Evolutionary conservation across 208 protist species (phyloP).

Genomic region (Vickermania ingenoplastis): DNA sequence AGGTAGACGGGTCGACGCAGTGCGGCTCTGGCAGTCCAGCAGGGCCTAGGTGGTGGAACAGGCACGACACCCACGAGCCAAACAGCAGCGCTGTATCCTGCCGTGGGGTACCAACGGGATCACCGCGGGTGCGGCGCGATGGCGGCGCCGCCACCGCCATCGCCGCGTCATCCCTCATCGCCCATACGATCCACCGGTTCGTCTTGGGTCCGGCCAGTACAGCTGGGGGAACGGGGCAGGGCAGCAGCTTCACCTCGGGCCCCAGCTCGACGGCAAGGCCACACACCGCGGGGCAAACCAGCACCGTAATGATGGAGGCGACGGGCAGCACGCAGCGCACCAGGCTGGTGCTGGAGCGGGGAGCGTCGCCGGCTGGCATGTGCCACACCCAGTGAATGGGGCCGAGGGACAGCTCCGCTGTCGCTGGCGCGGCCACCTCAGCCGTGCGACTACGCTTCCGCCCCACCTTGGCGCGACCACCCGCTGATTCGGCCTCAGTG

Average conservation of each 20-base stretch:
- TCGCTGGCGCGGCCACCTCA: neutral
- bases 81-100: conserved; percentile 12
- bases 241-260: conserved; percentile 1
- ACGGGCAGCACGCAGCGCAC: conserved; percentile 37
- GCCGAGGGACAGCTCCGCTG: conserved; percentile 29
- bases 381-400: conserved; percentile 54
- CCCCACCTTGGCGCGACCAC: neutral
- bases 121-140: neutral
- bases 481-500: neutral
- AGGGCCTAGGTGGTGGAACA: conserved; percentile 21
- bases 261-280: conserved; percentile 49
- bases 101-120: neutral
- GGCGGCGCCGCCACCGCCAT: neutral
- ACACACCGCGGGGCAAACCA: conserved; percentile 35
- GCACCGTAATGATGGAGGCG: conserved; percentile 30
- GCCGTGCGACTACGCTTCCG: neutral
- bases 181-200: conserved; percentile 1
- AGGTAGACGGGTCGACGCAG: conserved; percentile 31
- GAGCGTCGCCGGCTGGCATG: conserved; percentile 26
- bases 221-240: neutral
- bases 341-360: neutral
- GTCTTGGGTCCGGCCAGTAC: neutral
- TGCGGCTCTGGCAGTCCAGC: conserved; percentile 27
- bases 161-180: neutral
- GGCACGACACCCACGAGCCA: conserved; percentile 19